Evolutionary conservation across 2,329 filamentous ascomycete species (phyloP).

Genomic region (Diaporthe destruens): DNA sequence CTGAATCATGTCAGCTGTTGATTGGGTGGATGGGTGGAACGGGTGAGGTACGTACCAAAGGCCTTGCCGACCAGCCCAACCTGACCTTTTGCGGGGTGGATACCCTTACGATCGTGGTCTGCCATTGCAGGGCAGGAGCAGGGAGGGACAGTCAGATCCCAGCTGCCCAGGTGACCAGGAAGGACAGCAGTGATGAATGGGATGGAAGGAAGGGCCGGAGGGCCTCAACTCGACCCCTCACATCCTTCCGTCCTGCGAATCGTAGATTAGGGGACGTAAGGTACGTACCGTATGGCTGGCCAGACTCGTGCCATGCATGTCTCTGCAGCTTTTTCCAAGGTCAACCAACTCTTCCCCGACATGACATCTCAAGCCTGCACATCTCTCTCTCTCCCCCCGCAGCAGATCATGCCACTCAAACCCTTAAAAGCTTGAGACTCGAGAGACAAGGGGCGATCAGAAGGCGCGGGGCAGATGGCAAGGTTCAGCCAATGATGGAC

Average conservation of each 20-base stretch:
- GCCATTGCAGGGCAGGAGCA: no score
- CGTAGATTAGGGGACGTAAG: background rate
- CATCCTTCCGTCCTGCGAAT: background rate
- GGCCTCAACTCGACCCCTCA: background rate
- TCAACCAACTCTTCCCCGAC: no score
- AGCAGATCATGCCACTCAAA: background rate
- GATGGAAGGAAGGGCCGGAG: background rate
- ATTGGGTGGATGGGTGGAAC: background rate
- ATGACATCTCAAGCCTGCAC: background rate
- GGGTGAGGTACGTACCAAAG: background rate
- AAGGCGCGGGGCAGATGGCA: constrained; percentile 11
- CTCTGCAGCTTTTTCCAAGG: background rate
- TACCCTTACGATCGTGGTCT: background rate
- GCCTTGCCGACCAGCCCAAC: no score
- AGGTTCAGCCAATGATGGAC: constrained; percentile 9
- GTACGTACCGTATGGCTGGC: background rate
- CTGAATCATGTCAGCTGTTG: background rate
- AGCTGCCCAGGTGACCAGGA: background rate
- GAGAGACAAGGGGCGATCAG: background rate
- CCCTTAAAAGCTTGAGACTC: background rate
- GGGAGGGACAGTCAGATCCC: no score
- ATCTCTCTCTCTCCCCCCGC: background rate
- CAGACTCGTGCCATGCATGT: background rate
- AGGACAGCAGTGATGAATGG: background rate
- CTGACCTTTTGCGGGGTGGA: constrained; percentile 6